Base-by-base conservation (phyloP, 331 rosid genomes). In the Spiraea crenata region DNA sequence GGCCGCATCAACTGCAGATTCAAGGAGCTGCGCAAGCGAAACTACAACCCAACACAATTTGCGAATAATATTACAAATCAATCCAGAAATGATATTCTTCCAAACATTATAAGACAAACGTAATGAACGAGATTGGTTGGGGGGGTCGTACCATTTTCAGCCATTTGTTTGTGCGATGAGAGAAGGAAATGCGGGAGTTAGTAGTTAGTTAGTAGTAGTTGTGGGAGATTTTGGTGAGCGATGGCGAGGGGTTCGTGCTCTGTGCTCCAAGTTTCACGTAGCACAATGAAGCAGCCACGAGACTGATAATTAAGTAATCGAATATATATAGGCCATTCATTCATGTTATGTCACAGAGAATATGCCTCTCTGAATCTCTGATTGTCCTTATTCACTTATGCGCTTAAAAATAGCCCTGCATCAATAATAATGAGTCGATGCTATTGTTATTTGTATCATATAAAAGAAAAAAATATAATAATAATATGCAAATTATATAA, bases 1-100 rank as follows among this genome's bases (percentile, higher is more conserved):
- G 10, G 88, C 90, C 0, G 86, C 88, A 71, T 81, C 90, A 64
- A 86, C 77, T 15, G 90, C 86, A 50, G 84, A 70, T 34, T 72
- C 84, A 20, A 83, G 87, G 65, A 78, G 74, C 77, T 74, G 88
- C 16, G 82, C 75, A 66, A 86, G 81, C 37, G 82, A 73, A 58
- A 65, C 90, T 86, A 59, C 73, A 42, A 74, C 25, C 59, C 78
- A 63, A 25, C 31, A 42, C 37, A 57, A 65, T 39, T 17, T 17
- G 51, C 51, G 42, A 44, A 44, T 25, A 25, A 25, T 25, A 25
- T 25, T 25, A 20, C 9, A 75, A 44, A 70, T 9, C 31, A 25
- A 25, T 25, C 37, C 16, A 64, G 14, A 4, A 65, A 2, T 4
- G 71, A 40, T 3, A 56, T 17, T 19, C 41, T 58, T 11, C 6